phyloP scores from a whole-genome alignment of 2,329 filamentous ascomycete species.

The Ciborinia camelliae region DNA sequence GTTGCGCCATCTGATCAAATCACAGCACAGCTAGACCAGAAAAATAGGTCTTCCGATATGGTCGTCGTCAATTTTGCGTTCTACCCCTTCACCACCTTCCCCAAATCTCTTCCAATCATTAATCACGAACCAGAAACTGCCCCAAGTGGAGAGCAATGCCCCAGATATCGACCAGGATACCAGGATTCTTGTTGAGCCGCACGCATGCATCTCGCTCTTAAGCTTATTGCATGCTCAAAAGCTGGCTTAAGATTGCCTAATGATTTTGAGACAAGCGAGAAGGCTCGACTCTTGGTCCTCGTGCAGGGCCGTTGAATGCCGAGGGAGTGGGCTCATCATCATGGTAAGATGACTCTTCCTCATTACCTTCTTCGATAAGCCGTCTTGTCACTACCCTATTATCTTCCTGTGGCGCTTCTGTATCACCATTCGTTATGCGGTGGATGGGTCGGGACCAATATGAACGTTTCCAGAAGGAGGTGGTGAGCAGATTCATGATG shows the following conservation, averaged over 20 bases:
- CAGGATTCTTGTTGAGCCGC: conserved; percentile 8
- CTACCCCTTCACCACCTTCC: neutral
- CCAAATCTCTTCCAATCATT: conserved; percentile 5
- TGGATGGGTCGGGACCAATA: conserved; percentile 25
- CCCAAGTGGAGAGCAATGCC: conserved; percentile 13
- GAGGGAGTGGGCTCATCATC: conserved; percentile 28
- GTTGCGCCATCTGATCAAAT: conserved; percentile 6
- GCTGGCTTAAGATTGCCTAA: conserved; percentile 4
- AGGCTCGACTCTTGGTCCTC: conserved; percentile 31
- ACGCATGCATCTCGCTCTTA: conserved; percentile 1
- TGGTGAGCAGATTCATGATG: conserved; percentile 32
- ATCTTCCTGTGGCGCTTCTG: conserved; percentile 23
- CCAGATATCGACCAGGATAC: neutral
- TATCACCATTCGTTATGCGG: conserved; percentile 15
- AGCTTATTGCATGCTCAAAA: neutral
- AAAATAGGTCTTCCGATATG: neutral
- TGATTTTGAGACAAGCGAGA: conserved; percentile 23
- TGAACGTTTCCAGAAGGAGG: conserved; percentile 27
- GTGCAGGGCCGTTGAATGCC: conserved; percentile 10
- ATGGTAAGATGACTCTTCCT: conserved; percentile 25
- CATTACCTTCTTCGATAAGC: conserved; percentile 31
- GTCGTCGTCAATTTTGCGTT: neutral
- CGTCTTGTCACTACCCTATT: conserved; percentile 27
- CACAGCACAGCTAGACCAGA: neutral
- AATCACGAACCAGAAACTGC: neutral